Evolutionary conservation across 176 grass and related monocot genomes (phyloP).

Genomic region (Eleusine indica): DNA sequence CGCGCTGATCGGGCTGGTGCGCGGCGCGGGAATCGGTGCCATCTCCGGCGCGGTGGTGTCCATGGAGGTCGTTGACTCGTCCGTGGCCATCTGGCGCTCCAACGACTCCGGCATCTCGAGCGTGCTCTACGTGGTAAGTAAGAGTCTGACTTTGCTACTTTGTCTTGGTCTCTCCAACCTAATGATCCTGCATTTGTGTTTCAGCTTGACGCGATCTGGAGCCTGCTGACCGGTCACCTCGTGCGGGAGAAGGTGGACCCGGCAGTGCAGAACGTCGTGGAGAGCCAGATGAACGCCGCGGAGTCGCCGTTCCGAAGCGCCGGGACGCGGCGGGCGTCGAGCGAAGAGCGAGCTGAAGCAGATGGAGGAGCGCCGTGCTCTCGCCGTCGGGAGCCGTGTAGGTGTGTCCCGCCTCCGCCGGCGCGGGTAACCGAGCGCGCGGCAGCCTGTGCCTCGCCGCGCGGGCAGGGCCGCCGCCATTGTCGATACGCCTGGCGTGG

Average conservation of each 20-base stretch:
- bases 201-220: constrained; percentile 76
- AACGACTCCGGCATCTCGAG: constrained; percentile 65
- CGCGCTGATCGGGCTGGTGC: constrained; percentile 73
- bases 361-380: too few relatives aligned
- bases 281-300: constrained; percentile 86
- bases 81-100: constrained; percentile 66
- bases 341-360: too few relatives aligned
- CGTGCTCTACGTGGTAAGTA: constrained; percentile 64
- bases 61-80: constrained; percentile 80
- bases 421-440: too few relatives aligned
- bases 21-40: constrained; percentile 69
- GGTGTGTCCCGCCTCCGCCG: too few relatives aligned
- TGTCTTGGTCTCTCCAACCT: neutral
- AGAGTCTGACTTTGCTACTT: neutral
- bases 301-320: constrained; percentile 40
- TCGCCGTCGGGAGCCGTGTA: too few relatives aligned
- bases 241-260: constrained; percentile 90
- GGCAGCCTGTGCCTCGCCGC: too few relatives aligned
- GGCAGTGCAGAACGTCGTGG: constrained; percentile 84
- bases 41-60: constrained; percentile 79
- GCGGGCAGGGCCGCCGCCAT: too few relatives aligned
- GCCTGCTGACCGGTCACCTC: constrained; percentile 74
- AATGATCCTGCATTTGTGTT: neutral
- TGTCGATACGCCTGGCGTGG: too few relatives aligned
- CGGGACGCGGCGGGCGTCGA: too few relatives aligned